Base-by-base conservation (phyloP, 106 monocot genomes). In the Acanthochlamys bracteata region DNA sequence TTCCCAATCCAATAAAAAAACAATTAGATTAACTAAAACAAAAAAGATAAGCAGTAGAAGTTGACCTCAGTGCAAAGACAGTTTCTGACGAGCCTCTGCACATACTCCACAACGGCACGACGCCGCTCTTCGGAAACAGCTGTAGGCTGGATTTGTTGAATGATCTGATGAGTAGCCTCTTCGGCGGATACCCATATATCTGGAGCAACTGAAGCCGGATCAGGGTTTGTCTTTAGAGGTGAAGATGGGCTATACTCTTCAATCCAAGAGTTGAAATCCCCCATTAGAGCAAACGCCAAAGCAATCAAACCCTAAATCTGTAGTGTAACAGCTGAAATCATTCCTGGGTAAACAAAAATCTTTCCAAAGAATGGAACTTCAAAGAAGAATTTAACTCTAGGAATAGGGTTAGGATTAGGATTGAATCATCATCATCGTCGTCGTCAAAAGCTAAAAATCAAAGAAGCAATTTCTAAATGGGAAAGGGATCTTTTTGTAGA, bases 51-150 rank as follows among this genome's bases (percentile, higher is more conserved):
- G 1, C 33, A 33, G 33, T 6, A 33, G 33, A 33, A 33, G 33
- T 33, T 65, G 52, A 86, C 89, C 85, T 85, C 77, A 14, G 39
- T 53, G 21, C 69, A 60, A 47, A 78, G 57, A 64, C 20, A 27
- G 24, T 46, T 26, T 73, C 56, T 70, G 49, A 83, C 63, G 45
- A 90, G 65, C 24, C 42, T 71, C 69, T 90, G 82, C 20, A 90
- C 90, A 57, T 77, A 86, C 15, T 83, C 77, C 16, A 90, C 69
- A 7, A 90, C 86, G 33, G 49, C 64, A 21, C 68, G 74, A 20
- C 90, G 77, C 59, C 77, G 56, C 53, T 59, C 55, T 39, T 90
- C 86, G 0, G 90, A 90, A 4, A 63, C 69, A 22, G 25, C 42
- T 17, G 82, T 85, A 41, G 89, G 79, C 60, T 75, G 79, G 19